These are phyloP conservation scores for Kokia cookei DNA, from an alignment of 441 rosid genomes.

Conservation along the genomic window DNA sequence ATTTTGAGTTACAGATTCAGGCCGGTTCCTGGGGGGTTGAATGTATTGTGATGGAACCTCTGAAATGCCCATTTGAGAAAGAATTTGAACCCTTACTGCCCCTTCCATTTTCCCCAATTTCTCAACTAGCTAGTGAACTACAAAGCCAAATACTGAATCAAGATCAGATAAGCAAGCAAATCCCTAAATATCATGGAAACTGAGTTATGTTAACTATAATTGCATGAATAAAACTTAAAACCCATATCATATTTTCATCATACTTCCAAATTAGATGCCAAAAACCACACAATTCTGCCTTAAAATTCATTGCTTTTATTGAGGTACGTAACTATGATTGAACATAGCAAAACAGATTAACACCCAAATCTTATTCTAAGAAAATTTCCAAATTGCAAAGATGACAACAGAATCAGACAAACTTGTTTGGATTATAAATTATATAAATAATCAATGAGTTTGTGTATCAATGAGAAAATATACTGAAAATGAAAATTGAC, in stretches of 20 bases:
- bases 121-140: not conserved
- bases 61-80: slow-evolving; percentile 35
- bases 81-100: slow-evolving; percentile 44
- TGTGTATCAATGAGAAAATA: not conserved
- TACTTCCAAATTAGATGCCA: not conserved
- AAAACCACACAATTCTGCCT: not conserved
- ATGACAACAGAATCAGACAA: not conserved
- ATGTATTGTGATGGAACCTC: slow-evolving; percentile 67
- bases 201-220: not conserved
- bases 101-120: slow-evolving; percentile 12
- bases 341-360: not conserved
- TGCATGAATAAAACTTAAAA: not conserved
- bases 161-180: not conserved
- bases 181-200: not conserved
- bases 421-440: not conserved
- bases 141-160: not conserved
- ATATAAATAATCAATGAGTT: not conserved
- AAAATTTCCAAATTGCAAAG: not conserved
- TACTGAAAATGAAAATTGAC: not conserved
- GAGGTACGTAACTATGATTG: not conserved
- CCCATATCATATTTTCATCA: not conserved
- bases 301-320: not conserved
- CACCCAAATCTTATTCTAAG: not conserved
- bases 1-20: slow-evolving; percentile 6
- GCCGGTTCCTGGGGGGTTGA: slow-evolving; percentile 59